Conservation (phyloP, 306 rosid genomes). For the Dalbergia cochinchinensis region DNA sequence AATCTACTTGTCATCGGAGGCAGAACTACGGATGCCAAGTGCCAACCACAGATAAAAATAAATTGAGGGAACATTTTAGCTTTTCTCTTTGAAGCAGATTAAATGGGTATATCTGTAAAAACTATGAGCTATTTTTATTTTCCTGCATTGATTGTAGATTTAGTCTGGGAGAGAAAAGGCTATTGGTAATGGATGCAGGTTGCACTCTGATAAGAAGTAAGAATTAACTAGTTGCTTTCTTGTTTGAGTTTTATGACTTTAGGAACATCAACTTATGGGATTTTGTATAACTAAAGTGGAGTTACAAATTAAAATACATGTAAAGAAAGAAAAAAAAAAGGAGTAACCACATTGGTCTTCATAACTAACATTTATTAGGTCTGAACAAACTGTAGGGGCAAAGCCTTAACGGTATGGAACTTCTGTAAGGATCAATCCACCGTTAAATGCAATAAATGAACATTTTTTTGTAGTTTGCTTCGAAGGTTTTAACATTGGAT, state of each 20-base stretch:
- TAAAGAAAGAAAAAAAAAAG: neutral
- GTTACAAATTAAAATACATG: neutral
- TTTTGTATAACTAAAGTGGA: slow-evolving; percentile 14
- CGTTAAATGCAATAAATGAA: slow-evolving; percentile 9
- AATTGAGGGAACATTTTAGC: neutral
- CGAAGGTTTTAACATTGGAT: slow-evolving; percentile 19
- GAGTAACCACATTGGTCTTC: neutral
- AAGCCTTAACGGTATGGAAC: neutral
- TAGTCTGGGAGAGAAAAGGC: neutral
- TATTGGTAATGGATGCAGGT: neutral
- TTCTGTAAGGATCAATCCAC: slow-evolving; percentile 25
- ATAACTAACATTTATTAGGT: slow-evolving; percentile 10
- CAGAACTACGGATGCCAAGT: neutral
- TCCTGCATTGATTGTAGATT: neutral
- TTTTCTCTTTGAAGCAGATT: neutral
- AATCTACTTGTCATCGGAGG: neutral
- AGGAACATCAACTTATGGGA: slow-evolving; percentile 3
- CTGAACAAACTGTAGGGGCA: slow-evolving; percentile 11
- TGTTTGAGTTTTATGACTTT: slow-evolving; percentile 10
- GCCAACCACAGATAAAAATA: neutral
- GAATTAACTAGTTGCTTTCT: slow-evolving; percentile 5
- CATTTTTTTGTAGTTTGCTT: slow-evolving; percentile 6
- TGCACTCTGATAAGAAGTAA: neutral
- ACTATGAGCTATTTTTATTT: neutral
- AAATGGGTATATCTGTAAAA: neutral